These are phyloP conservation scores for Yarrowia yakushimensis DNA, from an alignment of 805 yeast genomes.

Conservation along the genomic window DNA sequence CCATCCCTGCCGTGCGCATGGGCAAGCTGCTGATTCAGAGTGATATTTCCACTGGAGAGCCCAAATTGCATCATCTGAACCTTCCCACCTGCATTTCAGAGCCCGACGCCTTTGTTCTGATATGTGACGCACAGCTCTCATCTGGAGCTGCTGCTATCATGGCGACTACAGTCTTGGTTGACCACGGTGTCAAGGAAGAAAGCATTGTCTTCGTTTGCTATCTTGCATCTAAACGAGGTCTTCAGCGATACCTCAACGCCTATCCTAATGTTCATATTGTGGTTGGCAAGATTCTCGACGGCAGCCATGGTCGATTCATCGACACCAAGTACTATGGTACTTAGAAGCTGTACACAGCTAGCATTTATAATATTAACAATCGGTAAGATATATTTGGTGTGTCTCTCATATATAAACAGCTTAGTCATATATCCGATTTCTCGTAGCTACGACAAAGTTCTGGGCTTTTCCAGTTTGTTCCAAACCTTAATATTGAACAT, in stretches of 20 bases:
- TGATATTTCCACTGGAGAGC: constrained; percentile 88
- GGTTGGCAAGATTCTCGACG: constrained; percentile 52
- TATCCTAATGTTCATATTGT: constrained; percentile 67
- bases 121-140: constrained; percentile 83
- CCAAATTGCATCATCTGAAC: constrained; percentile 79
- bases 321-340: constrained; percentile 81
- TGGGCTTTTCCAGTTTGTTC: neutral
- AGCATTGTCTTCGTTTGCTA: constrained; percentile 69
- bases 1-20: constrained; percentile 66
- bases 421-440: neutral
- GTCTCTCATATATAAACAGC: too few relatives aligned
- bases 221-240: constrained; percentile 73
- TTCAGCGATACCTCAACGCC: constrained; percentile 67
- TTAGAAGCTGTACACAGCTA: constrained; percentile 2
- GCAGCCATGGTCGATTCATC: constrained; percentile 49
- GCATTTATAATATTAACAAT: neutral
- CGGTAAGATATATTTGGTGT: too few relatives aligned
- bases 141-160: constrained; percentile 93
- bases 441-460: neutral
- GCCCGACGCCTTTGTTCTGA: constrained; percentile 43
- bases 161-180: constrained; percentile 85
- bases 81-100: constrained; percentile 49
- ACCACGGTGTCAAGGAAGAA: constrained; percentile 63
- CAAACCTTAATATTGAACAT: neutral
- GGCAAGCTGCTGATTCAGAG: constrained; percentile 88